Percentiles rank a stretch among this genome's conserved stretches.
Conservation (phyloP, 768 basidiomycete species). For the Xerocomus spinulosus region DNA sequence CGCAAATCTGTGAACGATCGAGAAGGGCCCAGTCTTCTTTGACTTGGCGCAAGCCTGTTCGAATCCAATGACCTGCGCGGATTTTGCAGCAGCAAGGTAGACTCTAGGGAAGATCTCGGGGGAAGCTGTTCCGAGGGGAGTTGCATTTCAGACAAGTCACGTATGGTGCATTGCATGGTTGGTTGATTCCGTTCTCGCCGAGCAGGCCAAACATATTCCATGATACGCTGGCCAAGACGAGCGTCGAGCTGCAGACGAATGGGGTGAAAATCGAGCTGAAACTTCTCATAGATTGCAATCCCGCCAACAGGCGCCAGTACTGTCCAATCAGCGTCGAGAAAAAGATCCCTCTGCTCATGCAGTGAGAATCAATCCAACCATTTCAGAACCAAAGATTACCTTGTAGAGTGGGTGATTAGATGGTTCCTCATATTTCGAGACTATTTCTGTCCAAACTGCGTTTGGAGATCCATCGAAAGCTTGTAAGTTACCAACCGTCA, state of each 20-base stretch:
- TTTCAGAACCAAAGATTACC: conserved; percentile 34
- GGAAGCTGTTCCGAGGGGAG: conserved; percentile 17
- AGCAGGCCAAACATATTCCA: conserved; percentile 85
- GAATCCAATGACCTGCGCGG: conserved; percentile 33
- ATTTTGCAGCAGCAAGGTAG: conserved; percentile 35
- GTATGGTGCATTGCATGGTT: not conserved
- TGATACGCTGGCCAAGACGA: conserved; percentile 69
- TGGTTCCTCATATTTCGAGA: conserved; percentile 72
- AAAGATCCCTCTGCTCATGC: conserved; percentile 55
- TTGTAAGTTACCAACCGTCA: conserved; percentile 70
- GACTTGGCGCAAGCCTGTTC: conserved; percentile 34
- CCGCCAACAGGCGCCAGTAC: conserved; percentile 89
- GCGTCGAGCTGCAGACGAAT: conserved; percentile 85
- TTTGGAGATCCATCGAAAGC: conserved; percentile 83
- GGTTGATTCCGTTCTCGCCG: conserved; percentile 36
- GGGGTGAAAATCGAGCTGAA: conserved; percentile 80
- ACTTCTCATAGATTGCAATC: conserved; percentile 81
- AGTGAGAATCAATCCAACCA: conserved; percentile 4
- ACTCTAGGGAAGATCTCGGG: conserved; percentile 48
- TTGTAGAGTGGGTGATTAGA: conserved; percentile 67
- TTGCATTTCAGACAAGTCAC: conserved; percentile 15
- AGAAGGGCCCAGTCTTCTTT: conserved; percentile 54
- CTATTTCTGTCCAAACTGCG: conserved; percentile 84
- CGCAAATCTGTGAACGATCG: conserved; percentile 71
- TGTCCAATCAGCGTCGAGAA: conserved; percentile 75